Percentiles rank a stretch among this genome's conserved stretches.
phyloP scores from a whole-genome alignment of 345 rosid genomes.

The Eutrema yunnanense region DNA sequence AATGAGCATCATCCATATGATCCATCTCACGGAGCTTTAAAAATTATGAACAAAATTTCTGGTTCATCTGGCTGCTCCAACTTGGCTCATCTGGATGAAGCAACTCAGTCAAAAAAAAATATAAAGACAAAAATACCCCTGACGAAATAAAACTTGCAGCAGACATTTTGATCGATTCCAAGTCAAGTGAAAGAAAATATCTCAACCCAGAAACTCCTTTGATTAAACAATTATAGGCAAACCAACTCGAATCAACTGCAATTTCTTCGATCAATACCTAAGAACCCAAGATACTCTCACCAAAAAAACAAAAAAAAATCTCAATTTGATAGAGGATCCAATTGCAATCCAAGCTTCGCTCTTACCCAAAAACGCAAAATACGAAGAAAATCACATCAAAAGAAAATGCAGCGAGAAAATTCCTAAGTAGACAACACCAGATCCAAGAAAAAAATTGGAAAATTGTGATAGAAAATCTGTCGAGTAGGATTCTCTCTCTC shows the following conservation, averaged over 20 bases:
- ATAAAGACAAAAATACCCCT: too few relatives aligned
- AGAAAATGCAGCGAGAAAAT: neutral
- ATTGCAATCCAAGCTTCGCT: constrained; percentile 9
- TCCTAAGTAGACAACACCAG: constrained; percentile 3
- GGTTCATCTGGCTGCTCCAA: too few relatives aligned
- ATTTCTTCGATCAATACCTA: neutral
- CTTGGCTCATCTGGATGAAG: too few relatives aligned
- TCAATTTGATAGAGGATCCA: constrained; percentile 1
- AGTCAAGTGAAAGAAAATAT: neutral
- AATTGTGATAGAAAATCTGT: neutral
- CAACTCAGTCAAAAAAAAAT: neutral
- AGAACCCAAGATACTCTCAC: neutral
- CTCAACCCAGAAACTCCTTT: neutral
- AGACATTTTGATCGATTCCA: neutral
- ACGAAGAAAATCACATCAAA: neutral
- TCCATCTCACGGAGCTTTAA: too few relatives aligned
- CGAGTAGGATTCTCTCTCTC: constrained; percentile 10
- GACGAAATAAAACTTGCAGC: too few relatives aligned
- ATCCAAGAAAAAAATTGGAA: constrained; percentile 7
- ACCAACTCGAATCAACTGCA: neutral
- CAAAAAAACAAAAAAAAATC: too few relatives aligned
- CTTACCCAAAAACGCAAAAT: neutral
- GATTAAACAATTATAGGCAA: neutral
- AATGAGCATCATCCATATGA: too few relatives aligned
- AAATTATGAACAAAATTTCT: too few relatives aligned